These are phyloP conservation scores for Colletotrichum simmondsii DNA, from an alignment of 2,329 filamentous ascomycete species.

Conservation along the genomic window DNA sequence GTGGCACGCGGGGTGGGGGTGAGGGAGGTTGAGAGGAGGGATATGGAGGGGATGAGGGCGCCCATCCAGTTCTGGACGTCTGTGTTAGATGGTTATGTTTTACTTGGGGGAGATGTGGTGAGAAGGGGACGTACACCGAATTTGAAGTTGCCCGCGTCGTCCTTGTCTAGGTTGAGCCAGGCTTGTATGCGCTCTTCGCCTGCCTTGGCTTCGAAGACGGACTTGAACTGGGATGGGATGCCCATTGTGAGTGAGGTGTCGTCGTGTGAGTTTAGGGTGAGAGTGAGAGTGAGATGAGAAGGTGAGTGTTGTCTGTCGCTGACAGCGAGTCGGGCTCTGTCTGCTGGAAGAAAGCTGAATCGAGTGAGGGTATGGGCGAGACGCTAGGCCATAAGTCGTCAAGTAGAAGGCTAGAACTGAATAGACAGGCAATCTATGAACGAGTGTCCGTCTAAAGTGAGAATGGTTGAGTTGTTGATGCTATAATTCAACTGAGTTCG, in stretches of 20 bases:
- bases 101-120: not conserved
- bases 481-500: not conserved
- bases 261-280: too few relatives aligned
- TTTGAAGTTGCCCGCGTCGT: slow-evolving; percentile 42
- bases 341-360: not conserved
- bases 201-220: slow-evolving; percentile 26
- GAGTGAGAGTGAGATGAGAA: not conserved
- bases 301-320: not conserved
- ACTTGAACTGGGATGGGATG: not conserved
- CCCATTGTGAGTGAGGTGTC: not conserved
- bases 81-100: not conserved
- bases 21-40: slow-evolving; percentile 49
- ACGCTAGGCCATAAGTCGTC: not conserved
- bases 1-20: slow-evolving; percentile 51
- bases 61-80: slow-evolving; percentile 56
- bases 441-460: not conserved
- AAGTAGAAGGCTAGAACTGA: not conserved
- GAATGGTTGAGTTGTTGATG: not conserved
- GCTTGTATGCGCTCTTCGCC: slow-evolving; percentile 42
- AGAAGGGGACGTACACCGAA: slow-evolving; percentile 42
- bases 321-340: not conserved
- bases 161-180: slow-evolving; percentile 44
- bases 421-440: too few relatives aligned
- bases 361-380: too few relatives aligned
- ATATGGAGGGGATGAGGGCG: slow-evolving; percentile 53